These are phyloP conservation scores for Trametes polyzona DNA, from an alignment of 1,284 basidiomycete species.

Conservation along the genomic window DNA sequence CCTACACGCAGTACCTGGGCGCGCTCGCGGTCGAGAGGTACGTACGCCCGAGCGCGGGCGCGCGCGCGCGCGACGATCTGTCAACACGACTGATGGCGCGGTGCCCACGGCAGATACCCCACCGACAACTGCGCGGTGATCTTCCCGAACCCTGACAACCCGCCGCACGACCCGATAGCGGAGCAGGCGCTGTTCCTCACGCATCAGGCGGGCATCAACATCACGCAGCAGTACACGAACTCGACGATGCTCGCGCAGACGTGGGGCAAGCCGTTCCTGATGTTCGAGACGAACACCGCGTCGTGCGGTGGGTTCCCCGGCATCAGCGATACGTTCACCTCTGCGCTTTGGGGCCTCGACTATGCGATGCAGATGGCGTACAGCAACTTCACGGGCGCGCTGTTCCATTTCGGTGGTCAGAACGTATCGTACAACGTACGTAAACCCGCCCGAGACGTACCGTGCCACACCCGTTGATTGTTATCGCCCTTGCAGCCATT, in stretches of 20 bases:
- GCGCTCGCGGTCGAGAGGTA: conserved; percentile 55
- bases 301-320: conserved; percentile 82
- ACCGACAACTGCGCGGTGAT: conserved; percentile 42
- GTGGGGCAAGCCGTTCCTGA: conserved; percentile 49
- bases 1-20: conserved; percentile 44
- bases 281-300: conserved; percentile 83
- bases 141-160: conserved; percentile 36
- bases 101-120: conserved; percentile 61
- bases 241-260: conserved; percentile 50
- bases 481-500: conserved; percentile 37
- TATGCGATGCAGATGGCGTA: conserved; percentile 49
- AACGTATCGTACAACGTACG: conserved; percentile 67
- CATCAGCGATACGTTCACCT: conserved; percentile 62
- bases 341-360: conserved; percentile 49
- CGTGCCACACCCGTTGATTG: neutral
- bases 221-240: conserved; percentile 55
- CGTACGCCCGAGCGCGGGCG: conserved; percentile 16
- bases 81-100: neutral
- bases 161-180: conserved; percentile 47
- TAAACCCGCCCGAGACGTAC: neutral
- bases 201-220: conserved; percentile 52
- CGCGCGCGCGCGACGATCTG: no score
- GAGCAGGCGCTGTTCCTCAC: conserved; percentile 60
- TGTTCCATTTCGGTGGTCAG: conserved; percentile 70
- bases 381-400: conserved; percentile 57